Percentiles rank a stretch among this genome's conserved stretches.
These are phyloP conservation scores for Flaveria linearis DNA, from an alignment of 129 eudicot species.

Conservation along the genomic window DNA sequence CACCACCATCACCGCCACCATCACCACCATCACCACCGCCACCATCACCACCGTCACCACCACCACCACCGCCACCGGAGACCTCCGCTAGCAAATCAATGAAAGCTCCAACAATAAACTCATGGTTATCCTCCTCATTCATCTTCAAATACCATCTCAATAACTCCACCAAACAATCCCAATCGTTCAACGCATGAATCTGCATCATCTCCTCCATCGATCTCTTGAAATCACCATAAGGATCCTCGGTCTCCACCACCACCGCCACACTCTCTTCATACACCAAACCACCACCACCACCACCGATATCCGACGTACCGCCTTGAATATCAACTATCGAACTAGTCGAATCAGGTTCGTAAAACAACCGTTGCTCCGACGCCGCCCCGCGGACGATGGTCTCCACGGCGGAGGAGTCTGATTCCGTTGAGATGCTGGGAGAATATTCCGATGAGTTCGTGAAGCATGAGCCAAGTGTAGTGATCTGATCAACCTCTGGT, in stretches of 20 bases:
- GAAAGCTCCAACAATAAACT: constrained; percentile 74
- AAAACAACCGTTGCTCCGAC: constrained; percentile 57
- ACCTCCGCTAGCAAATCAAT: constrained; percentile 67
- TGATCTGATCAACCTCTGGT: constrained; percentile 25
- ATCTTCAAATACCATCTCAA: constrained; percentile 80
- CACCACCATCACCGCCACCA: constrained; percentile 10
- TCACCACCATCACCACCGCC: background rate
- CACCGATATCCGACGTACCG: background rate
- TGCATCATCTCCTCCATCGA: constrained; percentile 97
- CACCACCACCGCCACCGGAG: constrained; percentile 12
- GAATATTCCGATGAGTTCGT: constrained; percentile 51
- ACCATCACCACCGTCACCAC: background rate
- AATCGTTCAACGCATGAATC: constrained; percentile 59
- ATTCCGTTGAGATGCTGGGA: constrained; percentile 51
- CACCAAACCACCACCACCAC: constrained; percentile 22
- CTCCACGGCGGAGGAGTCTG: constrained; percentile 46
- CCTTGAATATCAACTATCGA: constrained; percentile 27
- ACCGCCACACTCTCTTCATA: constrained; percentile 62
- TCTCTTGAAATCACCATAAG: constrained; percentile 72
- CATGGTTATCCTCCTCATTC: constrained; percentile 74
- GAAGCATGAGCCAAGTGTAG: constrained; percentile 52
- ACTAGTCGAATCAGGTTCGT: constrained; percentile 60
- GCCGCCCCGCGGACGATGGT: constrained; percentile 51
- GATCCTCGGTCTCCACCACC: constrained; percentile 72
- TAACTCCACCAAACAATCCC: constrained; percentile 82